Percentiles rank a stretch among this genome's conserved stretches.
Conservation (phyloP, 1,284 basidiomycete species). For the Ceratobasidium sp. region DNA sequence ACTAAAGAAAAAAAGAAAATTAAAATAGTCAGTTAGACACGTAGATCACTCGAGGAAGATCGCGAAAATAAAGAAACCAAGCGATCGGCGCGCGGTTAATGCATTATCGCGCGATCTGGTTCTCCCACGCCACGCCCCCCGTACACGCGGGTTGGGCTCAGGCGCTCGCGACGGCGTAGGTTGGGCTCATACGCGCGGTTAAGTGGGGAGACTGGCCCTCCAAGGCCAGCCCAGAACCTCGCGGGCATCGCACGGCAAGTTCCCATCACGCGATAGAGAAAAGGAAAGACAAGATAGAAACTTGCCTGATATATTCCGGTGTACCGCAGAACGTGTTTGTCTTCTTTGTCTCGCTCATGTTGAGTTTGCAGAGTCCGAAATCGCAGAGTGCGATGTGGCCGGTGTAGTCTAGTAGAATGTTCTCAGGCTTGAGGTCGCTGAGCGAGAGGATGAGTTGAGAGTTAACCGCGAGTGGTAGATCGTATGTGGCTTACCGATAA, state of each 20-base stretch:
- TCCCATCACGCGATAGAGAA: not conserved
- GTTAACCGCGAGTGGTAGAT: not conserved
- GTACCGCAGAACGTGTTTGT: constrained; percentile 75
- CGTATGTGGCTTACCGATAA: constrained; percentile 76
- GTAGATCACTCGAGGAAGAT: constrained; percentile 19
- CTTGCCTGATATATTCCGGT: constrained; percentile 63
- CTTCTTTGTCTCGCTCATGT: constrained; percentile 98
- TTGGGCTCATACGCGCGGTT: not conserved
- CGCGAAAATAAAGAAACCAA: not conserved
- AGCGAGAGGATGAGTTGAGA: not conserved
- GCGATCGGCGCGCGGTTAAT: not conserved
- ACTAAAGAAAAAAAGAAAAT: constrained; percentile 36
- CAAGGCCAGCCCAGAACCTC: constrained; percentile 17
- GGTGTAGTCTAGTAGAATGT: constrained; percentile 96
- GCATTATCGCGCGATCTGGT: not conserved
- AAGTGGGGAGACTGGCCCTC: too few species aligned
- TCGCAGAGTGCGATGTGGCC: constrained; percentile 99
- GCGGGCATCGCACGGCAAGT: too few species aligned
- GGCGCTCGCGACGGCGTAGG: not conserved
- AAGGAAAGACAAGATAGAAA: constrained; percentile 45
- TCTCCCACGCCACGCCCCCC: constrained; percentile 7
- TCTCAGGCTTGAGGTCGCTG: constrained; percentile 97
- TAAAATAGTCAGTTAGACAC: not conserved
- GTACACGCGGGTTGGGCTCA: constrained; percentile 8
- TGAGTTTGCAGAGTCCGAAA: constrained; percentile 98